Conservation (phyloP, 805 yeast species). For the Cyberlindnera saturnus region DNA sequence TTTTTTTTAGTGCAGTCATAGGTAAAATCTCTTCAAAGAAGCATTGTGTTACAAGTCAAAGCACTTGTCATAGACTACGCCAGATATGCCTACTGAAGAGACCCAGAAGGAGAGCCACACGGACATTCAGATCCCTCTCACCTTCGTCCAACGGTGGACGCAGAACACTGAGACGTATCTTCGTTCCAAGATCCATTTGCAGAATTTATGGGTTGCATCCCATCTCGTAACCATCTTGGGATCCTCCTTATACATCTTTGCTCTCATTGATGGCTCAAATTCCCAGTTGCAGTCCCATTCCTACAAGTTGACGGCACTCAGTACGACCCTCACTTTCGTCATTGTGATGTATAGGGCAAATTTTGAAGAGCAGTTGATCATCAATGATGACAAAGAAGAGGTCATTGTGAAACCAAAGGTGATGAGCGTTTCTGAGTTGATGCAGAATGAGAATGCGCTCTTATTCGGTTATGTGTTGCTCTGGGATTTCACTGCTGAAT, state of each 20-base stretch:
- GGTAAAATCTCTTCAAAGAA: too few species aligned
- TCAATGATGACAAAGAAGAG: constrained; percentile 11
- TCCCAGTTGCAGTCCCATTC: constrained; percentile 1
- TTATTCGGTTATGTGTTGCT: constrained; percentile 31
- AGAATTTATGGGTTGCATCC: constrained; percentile 20
- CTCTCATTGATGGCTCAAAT: constrained; percentile 1
- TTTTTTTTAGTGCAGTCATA: too few species aligned
- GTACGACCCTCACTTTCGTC: constrained; percentile 19
- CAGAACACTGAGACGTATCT: constrained; percentile 5
- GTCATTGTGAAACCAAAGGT: constrained; percentile 7
- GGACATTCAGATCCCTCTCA: constrained; percentile 5
- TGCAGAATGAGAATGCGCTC: constrained; percentile 37
- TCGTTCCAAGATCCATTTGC: constrained; percentile 13
- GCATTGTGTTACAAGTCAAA: too few species aligned
- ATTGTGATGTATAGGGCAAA: constrained; percentile 21
- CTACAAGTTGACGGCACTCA: constrained; percentile 14
- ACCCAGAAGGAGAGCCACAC: not conserved
- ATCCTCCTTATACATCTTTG: constrained; percentile 4
- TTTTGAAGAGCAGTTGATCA: constrained; percentile 13
- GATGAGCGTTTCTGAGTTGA: constrained; percentile 28
- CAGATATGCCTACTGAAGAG: not conserved
- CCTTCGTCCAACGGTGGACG: constrained; percentile 1
- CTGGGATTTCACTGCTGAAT: constrained; percentile 30
- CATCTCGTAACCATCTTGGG: constrained; percentile 20
- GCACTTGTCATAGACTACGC: not conserved